Evolutionary conservation across 2,329 filamentous ascomycete genomes (phyloP), one percentile per base, ranked within the genome.

Genomic region (Talaromyces sp.): DNA sequence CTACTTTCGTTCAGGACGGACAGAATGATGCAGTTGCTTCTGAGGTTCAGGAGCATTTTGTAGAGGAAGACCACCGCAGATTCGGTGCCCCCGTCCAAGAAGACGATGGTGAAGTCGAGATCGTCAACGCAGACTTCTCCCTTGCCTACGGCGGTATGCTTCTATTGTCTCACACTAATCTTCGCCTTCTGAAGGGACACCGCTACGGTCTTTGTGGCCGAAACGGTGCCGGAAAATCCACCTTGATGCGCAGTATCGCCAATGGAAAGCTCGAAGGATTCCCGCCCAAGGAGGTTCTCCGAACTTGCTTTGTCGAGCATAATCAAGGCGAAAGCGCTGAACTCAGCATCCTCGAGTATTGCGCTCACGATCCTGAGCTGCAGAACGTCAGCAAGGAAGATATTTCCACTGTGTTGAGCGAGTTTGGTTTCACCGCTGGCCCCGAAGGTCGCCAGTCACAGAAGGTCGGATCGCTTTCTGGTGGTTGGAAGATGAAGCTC

Each of bases 401-500:
- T 67, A 96, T 99, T 69, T 88, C 88, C 1, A 83, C 86, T 64
- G 93, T 98, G 65, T 80, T 99, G 66, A 84, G 87, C 57, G 93
- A 98, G 76, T 95, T 99, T 71, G 96, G 96, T 48, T 99, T 99
- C 80, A 96, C 91, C 23, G 79, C 90, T 65, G 93, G 93, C 2
- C 92, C 92, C 0, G 90, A 95, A 68, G 95, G 93, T 64, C 87
- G 92, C 65, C 95, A 98, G 77, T 84, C 88, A 5, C 87, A 97
- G 75, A 91, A 89, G 70, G 95, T 99, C 64, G 95, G 95, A 69
- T 97, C 93, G 21, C 81, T 99, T 39, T 98, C 95, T 48, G 95
- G 95, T 79, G 95, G 95, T 75, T 99, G 95, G 95, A 98, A 98
- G 86, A 99, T 99, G 95, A 99, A 99, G 87, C 82, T 99, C 65